phyloP scores from a whole-genome alignment of 257 asterid species.

The Sherardia arvensis region DNA sequence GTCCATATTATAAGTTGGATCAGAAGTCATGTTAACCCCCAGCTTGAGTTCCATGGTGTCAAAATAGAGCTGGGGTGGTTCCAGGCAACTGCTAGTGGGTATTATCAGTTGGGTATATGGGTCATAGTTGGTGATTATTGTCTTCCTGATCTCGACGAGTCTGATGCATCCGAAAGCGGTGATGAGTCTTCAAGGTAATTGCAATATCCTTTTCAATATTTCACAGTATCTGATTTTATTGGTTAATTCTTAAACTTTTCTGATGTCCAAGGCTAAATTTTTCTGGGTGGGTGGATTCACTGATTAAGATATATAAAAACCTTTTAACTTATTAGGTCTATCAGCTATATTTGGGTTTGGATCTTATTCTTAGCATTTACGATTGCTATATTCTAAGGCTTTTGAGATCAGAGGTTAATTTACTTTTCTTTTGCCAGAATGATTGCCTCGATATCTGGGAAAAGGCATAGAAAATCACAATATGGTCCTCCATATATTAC shows the following conservation, averaged over 20 bases:
- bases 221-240: neutral
- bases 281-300: neutral
- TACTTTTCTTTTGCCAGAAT: constrained; percentile 32
- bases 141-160: constrained; percentile 52
- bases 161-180: constrained; percentile 40
- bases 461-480: constrained; percentile 37
- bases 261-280: neutral
- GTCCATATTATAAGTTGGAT: constrained; percentile 69
- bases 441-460: constrained; percentile 28
- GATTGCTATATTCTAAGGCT: neutral
- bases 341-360: neutral
- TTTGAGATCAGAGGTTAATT: neutral
- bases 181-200: constrained; percentile 62
- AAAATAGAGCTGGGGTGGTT: constrained; percentile 93
- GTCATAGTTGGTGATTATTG: constrained; percentile 67
- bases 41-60: constrained; percentile 88
- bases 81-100: constrained; percentile 90
- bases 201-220: neutral
- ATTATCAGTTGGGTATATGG: constrained; percentile 81
- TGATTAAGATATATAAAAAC: neutral
- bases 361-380: neutral
- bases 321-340: neutral
- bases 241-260: neutral
- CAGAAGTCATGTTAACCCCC: constrained; percentile 77
- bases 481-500: constrained; percentile 39